A percentile compares a stretch with the other conserved stretches of the same genome.
These are phyloP conservation scores for Camellia japonica DNA, from an alignment of 148 eudicot species.

Conservation along the genomic window DNA sequence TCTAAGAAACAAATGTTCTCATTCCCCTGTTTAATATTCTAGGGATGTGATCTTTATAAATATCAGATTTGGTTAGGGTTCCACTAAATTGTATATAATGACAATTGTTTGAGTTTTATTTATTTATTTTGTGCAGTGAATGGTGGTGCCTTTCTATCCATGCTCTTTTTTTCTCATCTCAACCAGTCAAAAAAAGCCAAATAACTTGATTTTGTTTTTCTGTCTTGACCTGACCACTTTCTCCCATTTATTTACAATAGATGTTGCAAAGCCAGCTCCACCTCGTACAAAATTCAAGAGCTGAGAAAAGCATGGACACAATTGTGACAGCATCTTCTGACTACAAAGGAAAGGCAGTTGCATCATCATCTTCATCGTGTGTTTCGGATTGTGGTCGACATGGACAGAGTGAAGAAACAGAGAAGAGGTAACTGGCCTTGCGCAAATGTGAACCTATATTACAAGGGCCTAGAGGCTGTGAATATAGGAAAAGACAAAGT, in stretches of 20 bases:
- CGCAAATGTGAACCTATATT: background rate
- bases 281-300: constrained; percentile 34
- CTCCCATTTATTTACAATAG: constrained; percentile 28
- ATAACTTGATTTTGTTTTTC: background rate
- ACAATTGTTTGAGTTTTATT: no score
- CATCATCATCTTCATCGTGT: constrained; percentile 33
- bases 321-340: constrained; percentile 31
- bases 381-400: constrained; percentile 20
- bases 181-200: background rate
- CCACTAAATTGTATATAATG: background rate
- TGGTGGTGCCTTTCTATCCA: background rate
- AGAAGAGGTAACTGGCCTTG: background rate
- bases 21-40: background rate
- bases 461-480: constrained; percentile 8
- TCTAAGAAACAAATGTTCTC: background rate
- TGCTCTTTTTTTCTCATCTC: background rate
- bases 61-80: background rate
- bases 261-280: constrained; percentile 56
- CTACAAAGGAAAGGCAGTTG: constrained; percentile 41
- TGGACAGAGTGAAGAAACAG: constrained; percentile 25
- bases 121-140: background rate
- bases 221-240: background rate
- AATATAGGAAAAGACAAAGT: background rate
- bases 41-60: background rate
- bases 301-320: constrained; percentile 33